These are phyloP conservation scores for Russula compacta DNA, from an alignment of 768 basidiomycete genomes.

Conservation along the genomic window DNA sequence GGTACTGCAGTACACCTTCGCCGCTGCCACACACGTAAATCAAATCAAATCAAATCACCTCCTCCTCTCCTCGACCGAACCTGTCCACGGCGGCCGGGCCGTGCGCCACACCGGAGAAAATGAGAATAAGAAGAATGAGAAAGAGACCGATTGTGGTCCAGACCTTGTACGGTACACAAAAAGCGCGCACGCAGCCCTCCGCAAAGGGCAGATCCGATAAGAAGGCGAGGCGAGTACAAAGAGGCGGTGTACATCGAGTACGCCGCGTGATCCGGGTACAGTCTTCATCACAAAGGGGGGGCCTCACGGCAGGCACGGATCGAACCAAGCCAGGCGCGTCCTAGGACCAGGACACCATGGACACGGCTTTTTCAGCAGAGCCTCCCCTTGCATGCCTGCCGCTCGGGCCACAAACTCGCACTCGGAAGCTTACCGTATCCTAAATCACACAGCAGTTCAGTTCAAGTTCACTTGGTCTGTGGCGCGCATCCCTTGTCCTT, in stretches of 20 bases:
- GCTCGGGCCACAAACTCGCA: slow-evolving; percentile 13
- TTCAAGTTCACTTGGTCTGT: slow-evolving; percentile 2
- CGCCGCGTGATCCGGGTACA: slow-evolving; percentile 16
- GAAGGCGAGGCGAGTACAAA: slow-evolving; percentile 5
- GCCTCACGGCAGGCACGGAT: slow-evolving; percentile 17
- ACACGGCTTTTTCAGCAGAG: slow-evolving; percentile 17
- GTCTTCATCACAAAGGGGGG: slow-evolving; percentile 6
- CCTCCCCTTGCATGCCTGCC: no score
- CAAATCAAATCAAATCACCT: neutral
- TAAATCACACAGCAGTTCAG: neutral
- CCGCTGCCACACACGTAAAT: neutral
- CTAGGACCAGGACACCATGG: neutral
- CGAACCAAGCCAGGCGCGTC: slow-evolving; percentile 3
- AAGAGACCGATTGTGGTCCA: slow-evolving; percentile 7
- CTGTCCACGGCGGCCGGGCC: neutral
- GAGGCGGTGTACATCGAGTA: slow-evolving; percentile 16
- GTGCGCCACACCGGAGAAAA: slow-evolving; percentile 12
- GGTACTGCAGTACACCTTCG: neutral
- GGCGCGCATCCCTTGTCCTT: slow-evolving; percentile 13
- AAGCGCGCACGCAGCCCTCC: neutral
- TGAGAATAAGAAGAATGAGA: neutral
- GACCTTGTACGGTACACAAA: neutral
- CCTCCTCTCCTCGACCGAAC: neutral
- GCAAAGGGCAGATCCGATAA: slow-evolving; percentile 16
- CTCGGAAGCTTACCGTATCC: neutral